phyloP scores from a whole-genome alignment of 2,329 filamentous ascomycete species.

The Ceratocystis diversiconidia region DNA sequence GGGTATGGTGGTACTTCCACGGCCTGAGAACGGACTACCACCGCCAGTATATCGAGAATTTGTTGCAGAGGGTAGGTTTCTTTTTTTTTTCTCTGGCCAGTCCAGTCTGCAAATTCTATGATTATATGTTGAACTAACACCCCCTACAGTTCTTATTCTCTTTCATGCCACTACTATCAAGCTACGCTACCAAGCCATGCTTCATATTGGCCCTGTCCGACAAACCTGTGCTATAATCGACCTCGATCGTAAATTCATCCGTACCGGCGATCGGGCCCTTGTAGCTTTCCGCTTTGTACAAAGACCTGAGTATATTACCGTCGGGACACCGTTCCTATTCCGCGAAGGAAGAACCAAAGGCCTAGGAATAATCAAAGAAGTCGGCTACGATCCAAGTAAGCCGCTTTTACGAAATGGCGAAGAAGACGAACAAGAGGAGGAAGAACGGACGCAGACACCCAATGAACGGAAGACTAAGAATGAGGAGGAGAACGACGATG shows the following conservation, averaged over 20 bases:
- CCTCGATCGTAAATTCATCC: constrained; percentile 88
- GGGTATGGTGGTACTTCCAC: constrained; percentile 91
- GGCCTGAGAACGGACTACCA: constrained; percentile 52
- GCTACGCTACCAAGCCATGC: constrained; percentile 92
- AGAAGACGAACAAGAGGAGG: not conserved
- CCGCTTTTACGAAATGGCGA: not conserved
- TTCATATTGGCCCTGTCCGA: constrained; percentile 86
- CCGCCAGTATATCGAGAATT: constrained; percentile 61
- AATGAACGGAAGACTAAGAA: not conserved
- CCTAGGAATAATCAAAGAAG: constrained; percentile 78
- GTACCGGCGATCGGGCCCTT: constrained; percentile 82
- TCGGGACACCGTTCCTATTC: constrained; percentile 82
- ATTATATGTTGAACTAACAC: not conserved
- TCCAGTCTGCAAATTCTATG: not conserved
- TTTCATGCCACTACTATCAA: constrained; percentile 96
- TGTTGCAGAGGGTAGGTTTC: constrained; percentile 52
- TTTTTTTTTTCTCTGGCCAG: not conserved
- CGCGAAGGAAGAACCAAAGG: constrained; percentile 91
- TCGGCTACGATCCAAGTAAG: constrained; percentile 61
- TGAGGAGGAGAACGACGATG: not conserved
- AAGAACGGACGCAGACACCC: not conserved
- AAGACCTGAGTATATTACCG: constrained; percentile 77
- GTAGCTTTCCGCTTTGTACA: constrained; percentile 94
- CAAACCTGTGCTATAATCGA: constrained; percentile 97
- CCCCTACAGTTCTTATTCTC: constrained; percentile 61